Evolutionary conservation across 176 grass and related monocot genomes (phyloP), one percentile per base, ranked within the genome.

Genomic region (Oryza rufipogon): DNA sequence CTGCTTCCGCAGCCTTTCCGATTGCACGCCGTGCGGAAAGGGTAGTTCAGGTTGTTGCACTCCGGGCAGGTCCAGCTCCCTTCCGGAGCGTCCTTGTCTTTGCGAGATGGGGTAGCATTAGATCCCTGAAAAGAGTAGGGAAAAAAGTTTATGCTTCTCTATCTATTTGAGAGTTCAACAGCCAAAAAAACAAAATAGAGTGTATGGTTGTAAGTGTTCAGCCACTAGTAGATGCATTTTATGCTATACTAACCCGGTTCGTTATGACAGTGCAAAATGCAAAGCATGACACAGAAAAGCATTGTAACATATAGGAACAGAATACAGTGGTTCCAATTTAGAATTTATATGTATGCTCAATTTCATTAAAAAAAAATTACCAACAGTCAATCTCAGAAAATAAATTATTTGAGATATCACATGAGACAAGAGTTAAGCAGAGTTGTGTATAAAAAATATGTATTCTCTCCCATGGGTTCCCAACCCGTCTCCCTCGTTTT

Each of bases 61-160:
- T 98, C 92, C 1, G 79, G 64, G 73, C 96, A 98, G n/a, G 85
- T 95, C 96, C 96, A 98, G 68, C 93, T 98, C 60, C 91, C 91
- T 79, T 92, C 96, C 5, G 96, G 96, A 2, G 74, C 85, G 56
- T 95, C 96, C 69, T 86, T 51, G 46, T 97, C 96, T 70, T 94
- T 89, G 33, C 86, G 78, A 73, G 70, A 44, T 39, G 76, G 64
- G 47, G 47, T 76, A 1, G 52, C 34, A 66, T 81, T 72, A 56
- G 5, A 45, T 85, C 82, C 90, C 78, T 86, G 71, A 13, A 13
- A 61, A 14, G 26, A 83, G 6, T 1, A 58, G 17, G 5, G 54
- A 30, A 20, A 65, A 33, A 23, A 28, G 64, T 84, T 32, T 17
- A 42, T 1, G 41, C 4, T 19, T 61, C 8, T 19, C 7, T 9